Base-by-base conservation (phyloP, 108 stramenopile genomes). In the Fragilariopsis cylindrus region DNA sequence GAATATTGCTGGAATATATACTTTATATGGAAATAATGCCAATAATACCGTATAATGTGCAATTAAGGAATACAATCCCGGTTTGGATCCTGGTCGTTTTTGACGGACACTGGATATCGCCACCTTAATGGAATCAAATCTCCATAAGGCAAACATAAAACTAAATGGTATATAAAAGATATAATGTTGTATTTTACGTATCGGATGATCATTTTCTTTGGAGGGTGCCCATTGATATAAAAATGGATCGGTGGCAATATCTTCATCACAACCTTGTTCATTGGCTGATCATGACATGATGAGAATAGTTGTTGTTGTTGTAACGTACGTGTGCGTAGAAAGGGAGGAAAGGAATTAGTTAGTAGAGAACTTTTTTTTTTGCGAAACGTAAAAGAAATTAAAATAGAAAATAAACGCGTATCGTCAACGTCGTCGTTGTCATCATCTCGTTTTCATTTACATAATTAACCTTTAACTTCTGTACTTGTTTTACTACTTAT, bases 251-350 rank as follows among this genome's bases (percentile, higher is more conserved):
- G 92, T 94, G 42, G 94, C 94, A 71, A 97, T 84, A 76, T 97
- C 96, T 73, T 96, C 96, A 76, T 97, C 96, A 18, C 95, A 93
- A 30, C 95, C 96, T 64, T 90, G 85, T 76, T 95, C 95, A 70
- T 97, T 97, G 12, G 96, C 82, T 83, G 57, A 42, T 40, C 52
- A n/a, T 53, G 15, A 53, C 52, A 53, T 13, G 12, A 53, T 15
- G 12, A 30, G 30, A 30, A 30, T 2, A 30, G 30, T 30, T 30
- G 30, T 30, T 30, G 30, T 30, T 30, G 30, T 30, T 30, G 30
- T 2, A 30, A 48, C 12, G 46, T 15, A 48, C 5, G n/a, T 21
- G 5, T 44, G 11, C n/a, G n/a, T n/a, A n/a, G 65, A 7, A 41
- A n/a, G 0, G 21, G 0, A 41, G 15, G 47, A 48, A n/a, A 48